Evolutionary conservation across 441 rosid genomes (phyloP).

Genomic region (Populus hybrid): DNA sequence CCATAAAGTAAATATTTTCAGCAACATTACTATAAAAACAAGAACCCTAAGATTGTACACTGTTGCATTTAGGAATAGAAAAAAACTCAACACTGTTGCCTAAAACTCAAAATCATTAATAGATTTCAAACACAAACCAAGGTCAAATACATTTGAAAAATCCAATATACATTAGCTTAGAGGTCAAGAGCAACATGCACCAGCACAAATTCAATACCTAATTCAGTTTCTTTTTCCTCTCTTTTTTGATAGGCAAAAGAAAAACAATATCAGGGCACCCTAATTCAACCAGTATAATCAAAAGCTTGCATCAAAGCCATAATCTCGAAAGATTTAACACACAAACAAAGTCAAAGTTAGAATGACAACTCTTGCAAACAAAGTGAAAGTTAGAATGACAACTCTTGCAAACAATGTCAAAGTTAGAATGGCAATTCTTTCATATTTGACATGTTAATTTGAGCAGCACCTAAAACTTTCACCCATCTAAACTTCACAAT

Average conservation of each 20-base stretch:
- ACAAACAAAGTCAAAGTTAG: not conserved
- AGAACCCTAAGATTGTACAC: not conserved
- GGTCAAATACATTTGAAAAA: not conserved
- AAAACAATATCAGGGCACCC: not conserved
- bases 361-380: not conserved
- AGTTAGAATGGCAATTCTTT: not conserved
- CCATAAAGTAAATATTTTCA: slow-evolving; percentile 18
- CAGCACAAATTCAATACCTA: not conserved
- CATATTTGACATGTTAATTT: not conserved
- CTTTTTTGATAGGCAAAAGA: not conserved
- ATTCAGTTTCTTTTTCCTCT: not conserved
- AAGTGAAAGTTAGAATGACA: not conserved
- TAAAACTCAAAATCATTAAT: not conserved
- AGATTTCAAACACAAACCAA: not conserved
- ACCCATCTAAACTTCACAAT: not conserved
- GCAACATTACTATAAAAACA: slow-evolving; percentile 6
- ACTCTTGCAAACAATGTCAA: not conserved
- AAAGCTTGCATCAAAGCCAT: not conserved
- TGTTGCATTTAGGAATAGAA: not conserved
- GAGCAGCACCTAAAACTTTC: not conserved
- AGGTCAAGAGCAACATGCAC: not conserved
- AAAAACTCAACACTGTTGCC: not conserved
- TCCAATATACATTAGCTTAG: not conserved
- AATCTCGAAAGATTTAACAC: not conserved
- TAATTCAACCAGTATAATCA: not conserved